phyloP scores from a whole-genome alignment of 1,284 basidiomycete genomes.

The Tilletia walkeri region DNA sequence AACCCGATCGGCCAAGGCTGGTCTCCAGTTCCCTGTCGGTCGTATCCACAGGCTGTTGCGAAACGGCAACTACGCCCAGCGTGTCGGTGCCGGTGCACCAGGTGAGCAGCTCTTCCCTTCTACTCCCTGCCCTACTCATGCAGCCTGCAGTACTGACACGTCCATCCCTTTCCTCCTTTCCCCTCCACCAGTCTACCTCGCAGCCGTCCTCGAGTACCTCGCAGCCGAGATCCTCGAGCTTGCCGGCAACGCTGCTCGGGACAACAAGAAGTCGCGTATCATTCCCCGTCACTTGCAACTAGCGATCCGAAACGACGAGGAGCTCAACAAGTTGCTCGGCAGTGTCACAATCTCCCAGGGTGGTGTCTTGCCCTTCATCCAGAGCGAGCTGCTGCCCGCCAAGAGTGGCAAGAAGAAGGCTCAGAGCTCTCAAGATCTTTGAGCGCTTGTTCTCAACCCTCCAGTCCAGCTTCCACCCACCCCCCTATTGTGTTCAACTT shows the following conservation, averaged over 20 bases:
- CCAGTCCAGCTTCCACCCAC: background rate
- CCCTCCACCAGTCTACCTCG: conserved; percentile 69
- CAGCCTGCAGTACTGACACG: background rate
- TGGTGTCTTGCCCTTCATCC: conserved; percentile 72
- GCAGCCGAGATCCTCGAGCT: conserved; percentile 81
- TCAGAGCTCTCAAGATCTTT: conserved; percentile 53
- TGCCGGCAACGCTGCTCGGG: conserved; percentile 70
- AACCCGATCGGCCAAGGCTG: conserved; percentile 49
- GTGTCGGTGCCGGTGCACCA: conserved; percentile 51
- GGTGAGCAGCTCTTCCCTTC: conserved; percentile 58
- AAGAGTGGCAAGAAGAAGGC: conserved; percentile 64
- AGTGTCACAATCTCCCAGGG: conserved; percentile 85
- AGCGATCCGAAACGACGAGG: conserved; percentile 68
- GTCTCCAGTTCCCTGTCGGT: conserved; percentile 52
- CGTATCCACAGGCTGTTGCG: conserved; percentile 52
- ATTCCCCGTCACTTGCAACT: conserved; percentile 85
- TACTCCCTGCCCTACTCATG: background rate
- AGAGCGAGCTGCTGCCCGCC: conserved; percentile 68
- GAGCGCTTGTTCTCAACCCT: background rate
- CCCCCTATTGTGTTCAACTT: no score
- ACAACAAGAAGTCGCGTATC: conserved; percentile 32
- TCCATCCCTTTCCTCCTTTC: background rate
- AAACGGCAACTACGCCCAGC: conserved; percentile 51
- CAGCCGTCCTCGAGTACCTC: conserved; percentile 78
- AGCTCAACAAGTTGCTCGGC: conserved; percentile 72